Evolutionary conservation across 345 rosid species (phyloP), one percentile per base, ranked within the genome.

Genomic region (Lepidium aucheri): DNA sequence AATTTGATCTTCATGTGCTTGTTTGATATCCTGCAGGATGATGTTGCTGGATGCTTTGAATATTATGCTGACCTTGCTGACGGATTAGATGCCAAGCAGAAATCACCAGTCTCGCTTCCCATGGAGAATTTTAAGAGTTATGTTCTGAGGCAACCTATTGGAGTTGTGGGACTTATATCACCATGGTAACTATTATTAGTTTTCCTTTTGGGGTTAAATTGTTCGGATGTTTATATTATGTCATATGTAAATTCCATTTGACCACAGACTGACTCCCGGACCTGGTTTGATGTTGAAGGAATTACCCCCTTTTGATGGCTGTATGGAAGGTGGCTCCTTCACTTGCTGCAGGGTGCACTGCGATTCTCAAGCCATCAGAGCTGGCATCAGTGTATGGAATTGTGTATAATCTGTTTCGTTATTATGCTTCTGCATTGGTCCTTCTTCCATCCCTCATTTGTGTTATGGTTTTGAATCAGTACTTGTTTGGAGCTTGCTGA

Each of bases 261-360:
- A 35, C 6, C 30, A 10, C 30, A 17, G 17, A 47, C 49, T 9
- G 41, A 39, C 14, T 52, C 42, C 18, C 7, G 5, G 42, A 45
- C 17, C 9, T 73, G 86, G 62, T 57, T 46, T 72, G 76, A 22
- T 77, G 61, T 58, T 79, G 80, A 79, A 93, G 98, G 98, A 93
- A 93, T 75, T 90, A 94, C 65, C 99, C 97, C 0, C 78, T 94
- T 10, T 63, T 90, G 85, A 84, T 94, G 96, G 95, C 97, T 45
- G 67, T 82, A 45, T 94, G 99, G 99, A 94, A 94, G 76, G 96
- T 90, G 50, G 99, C 99, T 75, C 97, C 99, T 65, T 87, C 99
- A 36, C 73, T 94, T 76, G 99, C 99, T 40, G 99, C 97, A 12
- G 99, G 99, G 10, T 90, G 95, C 69, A 72, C 95, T 49, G 96